Percentiles rank a stretch among this genome's conserved stretches.
These are phyloP conservation scores for Pilatotrama ljubarskyi DNA, from an alignment of 768 basidiomycete species.

Conservation along the genomic window DNA sequence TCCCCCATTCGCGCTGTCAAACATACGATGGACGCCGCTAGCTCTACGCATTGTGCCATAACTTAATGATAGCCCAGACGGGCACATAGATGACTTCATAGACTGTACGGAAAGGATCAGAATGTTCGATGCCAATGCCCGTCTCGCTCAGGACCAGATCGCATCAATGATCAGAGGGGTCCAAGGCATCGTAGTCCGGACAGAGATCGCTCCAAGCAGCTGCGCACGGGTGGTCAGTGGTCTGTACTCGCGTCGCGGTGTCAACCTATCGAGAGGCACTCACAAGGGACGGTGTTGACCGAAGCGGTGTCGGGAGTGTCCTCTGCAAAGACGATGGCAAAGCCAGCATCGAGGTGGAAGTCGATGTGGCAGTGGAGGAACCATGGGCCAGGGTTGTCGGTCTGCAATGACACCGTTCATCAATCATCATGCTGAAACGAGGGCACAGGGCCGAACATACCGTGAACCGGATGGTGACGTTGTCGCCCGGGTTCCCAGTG, in stretches of 20 bases:
- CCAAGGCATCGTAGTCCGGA: slow-evolving; percentile 11
- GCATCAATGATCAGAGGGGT: not conserved
- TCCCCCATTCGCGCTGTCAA: no score
- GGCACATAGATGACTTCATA: no score
- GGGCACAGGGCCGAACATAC: not conserved
- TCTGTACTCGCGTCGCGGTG: not conserved
- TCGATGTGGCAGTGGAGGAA: slow-evolving; percentile 48
- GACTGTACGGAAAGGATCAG: no score
- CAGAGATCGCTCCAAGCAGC: slow-evolving; percentile 20
- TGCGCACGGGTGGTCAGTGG: not conserved
- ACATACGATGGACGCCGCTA: no score
- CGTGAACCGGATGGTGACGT: slow-evolving; percentile 31
- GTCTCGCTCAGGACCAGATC: no score
- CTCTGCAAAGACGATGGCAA: slow-evolving; percentile 44
- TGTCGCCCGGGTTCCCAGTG: slow-evolving; percentile 26
- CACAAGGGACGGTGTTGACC: slow-evolving; percentile 21
- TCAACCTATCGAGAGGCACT: not conserved
- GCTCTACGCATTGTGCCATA: no score
- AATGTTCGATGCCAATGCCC: no score
- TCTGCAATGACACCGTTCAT: not conserved
- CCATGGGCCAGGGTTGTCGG: slow-evolving; percentile 31
- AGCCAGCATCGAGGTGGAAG: slow-evolving; percentile 48
- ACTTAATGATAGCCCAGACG: no score
- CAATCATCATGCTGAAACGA: not conserved
- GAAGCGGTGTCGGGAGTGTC: slow-evolving; percentile 26